Evolutionary conservation across 805 yeast species (phyloP).

Genomic region (Wickerhamiella allomyrinae): DNA sequence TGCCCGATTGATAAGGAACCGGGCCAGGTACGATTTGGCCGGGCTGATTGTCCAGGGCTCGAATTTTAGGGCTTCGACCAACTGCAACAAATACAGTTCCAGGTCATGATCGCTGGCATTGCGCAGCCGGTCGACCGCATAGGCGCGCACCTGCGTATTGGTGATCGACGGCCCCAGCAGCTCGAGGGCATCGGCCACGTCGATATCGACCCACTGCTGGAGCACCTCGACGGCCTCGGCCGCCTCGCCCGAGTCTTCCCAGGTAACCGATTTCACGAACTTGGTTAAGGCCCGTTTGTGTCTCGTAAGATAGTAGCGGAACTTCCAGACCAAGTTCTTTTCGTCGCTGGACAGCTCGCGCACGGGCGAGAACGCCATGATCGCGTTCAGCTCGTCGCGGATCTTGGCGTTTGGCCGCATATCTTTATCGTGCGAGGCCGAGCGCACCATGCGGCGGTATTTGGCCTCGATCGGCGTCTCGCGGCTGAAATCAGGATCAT

Average conservation of each 20-base stretch:
- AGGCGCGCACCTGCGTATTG: conserved; percentile 59
- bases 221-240: conserved; percentile 63
- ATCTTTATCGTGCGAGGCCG: conserved; percentile 57
- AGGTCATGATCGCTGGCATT: conserved; percentile 70
- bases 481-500: conserved; percentile 54
- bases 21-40: conserved; percentile 25
- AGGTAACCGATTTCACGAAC: conserved; percentile 72
- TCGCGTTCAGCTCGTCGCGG: conserved; percentile 55
- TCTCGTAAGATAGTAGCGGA: conserved; percentile 63
- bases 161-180: conserved; percentile 64
- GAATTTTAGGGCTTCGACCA: conserved; percentile 82
- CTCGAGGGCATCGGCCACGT: conserved; percentile 75
- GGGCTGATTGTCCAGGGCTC: conserved; percentile 32
- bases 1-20: conserved; percentile 62
- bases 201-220: conserved; percentile 59
- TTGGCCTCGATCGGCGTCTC: conserved; percentile 82
- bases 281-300: conserved; percentile 60
- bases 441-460: conserved; percentile 70
- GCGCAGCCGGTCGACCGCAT: conserved; percentile 74
- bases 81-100: conserved; percentile 67
- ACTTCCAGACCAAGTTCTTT: conserved; percentile 80
- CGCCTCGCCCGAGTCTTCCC: conserved; percentile 74
- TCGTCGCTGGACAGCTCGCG: conserved; percentile 69
- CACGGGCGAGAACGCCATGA: conserved; percentile 68
- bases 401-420: conserved; percentile 76